Conservation (phyloP, 2,329 filamentous ascomycete species). For the Plenodomus lindquistii region DNA sequence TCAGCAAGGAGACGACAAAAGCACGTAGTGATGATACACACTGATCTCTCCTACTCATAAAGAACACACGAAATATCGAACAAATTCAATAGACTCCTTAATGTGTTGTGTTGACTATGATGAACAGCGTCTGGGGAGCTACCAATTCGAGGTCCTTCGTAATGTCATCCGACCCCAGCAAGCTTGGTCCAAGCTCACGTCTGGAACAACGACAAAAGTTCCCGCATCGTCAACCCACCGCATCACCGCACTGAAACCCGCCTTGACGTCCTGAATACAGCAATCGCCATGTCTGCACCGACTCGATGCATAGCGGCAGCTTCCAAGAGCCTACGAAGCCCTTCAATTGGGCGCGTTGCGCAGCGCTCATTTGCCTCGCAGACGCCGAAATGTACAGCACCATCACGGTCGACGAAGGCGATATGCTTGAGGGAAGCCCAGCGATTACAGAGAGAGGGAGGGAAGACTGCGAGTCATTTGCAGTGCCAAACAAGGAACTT, state of each 20-base stretch:
- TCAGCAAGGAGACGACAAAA: too few relatives aligned
- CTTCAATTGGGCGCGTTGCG: conserved; percentile 17
- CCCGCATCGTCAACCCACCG: conserved; percentile 5
- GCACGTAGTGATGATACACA: too few relatives aligned
- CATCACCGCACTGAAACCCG: conserved; percentile 1
- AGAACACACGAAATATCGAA: too few relatives aligned
- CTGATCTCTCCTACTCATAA: too few relatives aligned
- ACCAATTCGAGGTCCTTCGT: too few relatives aligned
- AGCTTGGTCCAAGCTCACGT: not conserved
- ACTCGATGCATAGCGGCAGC: conserved; percentile 29
- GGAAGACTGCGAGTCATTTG: conserved; percentile 4
- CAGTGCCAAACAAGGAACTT: conserved; percentile 26
- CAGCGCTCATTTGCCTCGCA: conserved; percentile 33
- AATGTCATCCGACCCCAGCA: not conserved
- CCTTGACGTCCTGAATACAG: not conserved
- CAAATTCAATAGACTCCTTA: too few relatives aligned
- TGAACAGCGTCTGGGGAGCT: too few relatives aligned
- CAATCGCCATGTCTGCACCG: conserved; percentile 32
- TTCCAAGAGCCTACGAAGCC: conserved; percentile 14
- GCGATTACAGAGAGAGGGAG: conserved; percentile 1
- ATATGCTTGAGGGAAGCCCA: conserved; percentile 18
- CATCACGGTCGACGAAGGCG: conserved; percentile 14
- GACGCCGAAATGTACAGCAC: conserved; percentile 13
- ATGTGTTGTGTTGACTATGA: too few relatives aligned
- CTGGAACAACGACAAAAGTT: conserved; percentile 9